Percentiles rank a stretch among this genome's conserved stretches.
Conservation (phyloP, 805 yeast species). For the Peterozyma toletana region DNA sequence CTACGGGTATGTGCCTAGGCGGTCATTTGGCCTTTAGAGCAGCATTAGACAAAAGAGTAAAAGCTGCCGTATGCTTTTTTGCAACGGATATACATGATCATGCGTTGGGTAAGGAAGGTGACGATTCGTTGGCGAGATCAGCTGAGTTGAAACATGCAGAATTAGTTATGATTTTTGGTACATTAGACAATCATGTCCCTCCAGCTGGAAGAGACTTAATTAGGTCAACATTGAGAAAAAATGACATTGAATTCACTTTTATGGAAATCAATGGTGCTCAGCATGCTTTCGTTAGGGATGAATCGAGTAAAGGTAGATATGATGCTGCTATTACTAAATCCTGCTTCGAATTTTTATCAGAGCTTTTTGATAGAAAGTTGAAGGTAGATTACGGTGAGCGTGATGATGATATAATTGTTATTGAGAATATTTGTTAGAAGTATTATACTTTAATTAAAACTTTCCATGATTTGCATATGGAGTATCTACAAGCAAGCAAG, state of each 20-base stretch:
- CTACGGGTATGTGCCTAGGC: conserved; percentile 85
- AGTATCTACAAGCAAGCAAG: conserved; percentile 36
- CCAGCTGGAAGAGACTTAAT: conserved; percentile 71
- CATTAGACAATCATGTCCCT: conserved; percentile 75
- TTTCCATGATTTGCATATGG: conserved; percentile 11
- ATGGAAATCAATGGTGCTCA: conserved; percentile 75
- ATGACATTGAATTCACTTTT: conserved; percentile 58
- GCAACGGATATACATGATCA: conserved; percentile 74
- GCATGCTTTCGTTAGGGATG: conserved; percentile 80
- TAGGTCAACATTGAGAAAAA: conserved; percentile 49
- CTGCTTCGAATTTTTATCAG: conserved; percentile 62
- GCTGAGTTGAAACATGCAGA: conserved; percentile 52
- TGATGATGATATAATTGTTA: conserved; percentile 39
- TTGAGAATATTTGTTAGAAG: conserved; percentile 58
- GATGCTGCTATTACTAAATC: conserved; percentile 70
- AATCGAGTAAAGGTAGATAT: conserved; percentile 70
- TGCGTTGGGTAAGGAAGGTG: conserved; percentile 58
- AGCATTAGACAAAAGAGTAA: conserved; percentile 55
- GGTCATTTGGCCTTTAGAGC: conserved; percentile 76
- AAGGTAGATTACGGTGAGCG: conserved; percentile 60
- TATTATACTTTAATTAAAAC: too few species aligned
- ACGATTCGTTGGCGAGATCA: conserved; percentile 56
- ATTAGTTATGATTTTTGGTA: conserved; percentile 64
- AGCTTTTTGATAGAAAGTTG: conserved; percentile 63
- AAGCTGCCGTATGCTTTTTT: conserved; percentile 68